Conservation (phyloP, 2,329 filamentous ascomycete genomes). For the Ophiostoma quercus region DNA sequence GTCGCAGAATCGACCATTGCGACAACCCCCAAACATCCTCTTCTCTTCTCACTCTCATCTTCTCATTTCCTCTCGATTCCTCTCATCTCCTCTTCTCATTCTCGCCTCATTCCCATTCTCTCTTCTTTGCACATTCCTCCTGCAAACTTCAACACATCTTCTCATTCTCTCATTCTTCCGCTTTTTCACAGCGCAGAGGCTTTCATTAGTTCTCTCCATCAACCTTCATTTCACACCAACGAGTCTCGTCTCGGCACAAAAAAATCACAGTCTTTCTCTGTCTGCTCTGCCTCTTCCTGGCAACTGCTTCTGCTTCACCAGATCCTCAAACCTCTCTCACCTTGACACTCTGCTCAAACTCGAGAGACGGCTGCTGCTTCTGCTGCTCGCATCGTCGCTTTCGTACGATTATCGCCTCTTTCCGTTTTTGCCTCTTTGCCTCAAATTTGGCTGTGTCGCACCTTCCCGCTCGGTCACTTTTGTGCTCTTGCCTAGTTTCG, state of each 20-base stretch:
- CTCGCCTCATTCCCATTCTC: not conserved
- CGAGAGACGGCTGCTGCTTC: not conserved
- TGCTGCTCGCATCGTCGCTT: constrained; percentile 24
- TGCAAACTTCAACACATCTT: constrained; percentile 19
- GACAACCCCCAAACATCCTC: constrained; percentile 20
- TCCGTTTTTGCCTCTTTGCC: constrained; percentile 14
- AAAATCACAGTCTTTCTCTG: not conserved
- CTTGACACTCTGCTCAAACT: not conserved
- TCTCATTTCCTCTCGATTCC: not conserved
- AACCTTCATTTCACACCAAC: not conserved
- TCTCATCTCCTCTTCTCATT: not conserved
- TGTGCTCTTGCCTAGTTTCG: constrained; percentile 26
- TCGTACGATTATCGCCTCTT: constrained; percentile 13
- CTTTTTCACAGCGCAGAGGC: constrained; percentile 32
- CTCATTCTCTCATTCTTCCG: constrained; percentile 24
- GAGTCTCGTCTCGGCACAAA: not conserved
- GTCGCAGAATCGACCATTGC: constrained; percentile 24
- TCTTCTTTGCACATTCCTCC: constrained; percentile 17
- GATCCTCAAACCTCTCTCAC: constrained; percentile 4
- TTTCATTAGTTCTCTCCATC: constrained; percentile 47
- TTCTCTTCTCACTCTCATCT: not conserved
- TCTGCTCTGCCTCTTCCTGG: not conserved
- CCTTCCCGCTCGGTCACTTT: constrained; percentile 17
- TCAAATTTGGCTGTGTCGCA: constrained; percentile 15
- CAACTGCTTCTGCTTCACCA: not conserved